Conservation (phyloP, 2,329 filamentous ascomycete genomes). For the Aspergillus piperis region DNA sequence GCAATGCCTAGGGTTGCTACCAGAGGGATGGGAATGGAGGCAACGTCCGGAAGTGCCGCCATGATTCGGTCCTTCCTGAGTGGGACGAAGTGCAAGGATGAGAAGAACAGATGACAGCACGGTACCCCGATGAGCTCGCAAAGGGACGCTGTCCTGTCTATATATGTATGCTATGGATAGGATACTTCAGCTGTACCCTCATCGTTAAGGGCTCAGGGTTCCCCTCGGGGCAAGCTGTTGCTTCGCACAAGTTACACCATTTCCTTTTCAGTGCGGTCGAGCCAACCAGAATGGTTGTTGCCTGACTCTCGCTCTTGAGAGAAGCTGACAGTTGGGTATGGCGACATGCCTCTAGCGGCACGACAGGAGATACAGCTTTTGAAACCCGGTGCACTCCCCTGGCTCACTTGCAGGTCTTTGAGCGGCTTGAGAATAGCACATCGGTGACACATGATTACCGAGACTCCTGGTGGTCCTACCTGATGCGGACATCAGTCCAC, state of each 20-base stretch:
- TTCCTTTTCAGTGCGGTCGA: neutral
- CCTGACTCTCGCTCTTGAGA: neutral
- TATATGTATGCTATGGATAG: conserved; percentile 4
- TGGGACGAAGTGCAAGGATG: neutral
- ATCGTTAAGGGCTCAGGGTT: neutral
- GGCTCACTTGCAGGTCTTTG: conserved; percentile 1
- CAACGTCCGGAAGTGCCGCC: conserved; percentile 4
- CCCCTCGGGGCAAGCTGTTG: neutral
- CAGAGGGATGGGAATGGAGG: conserved; percentile 12
- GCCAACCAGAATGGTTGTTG: neutral
- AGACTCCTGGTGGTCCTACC: neutral
- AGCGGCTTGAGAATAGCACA: neutral
- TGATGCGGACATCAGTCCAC: neutral
- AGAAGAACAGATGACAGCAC: neutral
- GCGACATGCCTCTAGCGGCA: neutral
- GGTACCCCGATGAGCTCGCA: neutral
- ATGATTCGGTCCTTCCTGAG: conserved; percentile 4
- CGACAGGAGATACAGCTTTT: neutral
- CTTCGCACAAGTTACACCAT: conserved; percentile 5
- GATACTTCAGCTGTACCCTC: neutral
- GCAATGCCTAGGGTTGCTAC: conserved; percentile 9
- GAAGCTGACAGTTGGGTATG: neutral
- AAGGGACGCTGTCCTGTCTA: neutral
- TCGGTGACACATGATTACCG: neutral
- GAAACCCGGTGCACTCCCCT: neutral